Evolutionary conservation across 2,329 filamentous ascomycete species (phyloP), one percentile per base, ranked within the genome.

Genomic region (Talaromyces amestolkiae): DNA sequence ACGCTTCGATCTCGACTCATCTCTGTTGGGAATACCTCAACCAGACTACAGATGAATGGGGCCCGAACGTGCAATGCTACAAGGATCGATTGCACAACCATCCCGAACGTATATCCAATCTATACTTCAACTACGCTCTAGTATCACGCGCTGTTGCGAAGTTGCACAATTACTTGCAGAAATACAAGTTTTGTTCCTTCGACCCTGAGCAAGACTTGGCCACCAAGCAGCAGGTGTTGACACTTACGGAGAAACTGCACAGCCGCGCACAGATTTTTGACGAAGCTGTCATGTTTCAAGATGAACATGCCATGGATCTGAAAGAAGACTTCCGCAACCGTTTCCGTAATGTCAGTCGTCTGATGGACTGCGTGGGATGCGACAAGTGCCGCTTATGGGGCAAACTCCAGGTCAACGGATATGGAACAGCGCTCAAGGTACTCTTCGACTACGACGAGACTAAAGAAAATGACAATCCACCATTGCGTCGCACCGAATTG

Each of bases 91-190:
- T 99, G 17, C 91, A 97, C 77, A 83, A 85, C 24, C 87, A 91
- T 75, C 92, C 94, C 0, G 95, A 99, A 71, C 91, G 94, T 67
- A 91, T 99, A 74, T 95, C 93, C 70, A 99, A 99, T 78, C 85
- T 99, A 59, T 99, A 99, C 82, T 99, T 99, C 83, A 98, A 99
- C 85, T 99, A 97, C 75, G 95, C 95, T 0, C 85, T 99, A n/a
- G 85, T 99, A 47, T 90, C 94, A 31, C 91, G 95, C 59, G 95
- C 95, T 13, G 86, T 98, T 47, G 91, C 92, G 62, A 99, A 99
- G 80, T 86, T 98, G 9, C 91, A 90, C 13, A 91, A 91, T 27
- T 89, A 93, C 71, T 84, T 98, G 10, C 83, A 89, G 69, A 83
- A 86, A 68, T 98, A 98, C 80, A 95, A 91, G 0, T 99, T 97